Evolutionary conservation across 2,329 filamentous ascomycete genomes (phyloP), one percentile per base, ranked within the genome.

Genomic region (Salinomyces thailandicus): DNA sequence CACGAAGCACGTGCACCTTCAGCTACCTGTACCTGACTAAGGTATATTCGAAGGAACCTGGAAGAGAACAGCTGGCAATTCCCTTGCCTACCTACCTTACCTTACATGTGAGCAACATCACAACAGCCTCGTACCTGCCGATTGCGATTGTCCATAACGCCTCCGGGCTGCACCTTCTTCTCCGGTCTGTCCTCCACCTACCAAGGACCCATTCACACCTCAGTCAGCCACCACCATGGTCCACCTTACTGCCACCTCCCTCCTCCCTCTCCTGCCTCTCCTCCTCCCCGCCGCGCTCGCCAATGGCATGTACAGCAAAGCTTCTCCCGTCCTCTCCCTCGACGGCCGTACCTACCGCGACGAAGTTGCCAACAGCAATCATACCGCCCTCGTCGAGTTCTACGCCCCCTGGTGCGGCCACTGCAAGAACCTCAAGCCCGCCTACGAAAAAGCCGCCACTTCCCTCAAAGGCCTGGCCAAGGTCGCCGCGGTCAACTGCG

Each of bases 351-450:
- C 72, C 53, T 96, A 93, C 61, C 78, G 89, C 56, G 74, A 72
- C 44, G 66, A 94, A 47, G 86, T 98, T 60, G 77, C 81, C 31
- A 79, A 84, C 56, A 94, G 86, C 18, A 95, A 95, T 58, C 72
- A 96, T 62, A 93, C 86, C 13, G 42, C 40, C 41, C 53, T 59
- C 32, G 46, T 58, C 49, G 59, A 59, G 64, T 96, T 96, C 72
- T 96, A 94, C 56, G 89, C 89, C 6, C 89, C 89, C 16, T 96
- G 89, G 89, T 46, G 44, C 34, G 42, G 34, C 28, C 91, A 96
- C 65, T 98, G 91, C 68, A 75, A 94, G 64, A 95, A 82, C 64
- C 80, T 98, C 54, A 87, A 95, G 65, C 89, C 87, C 3, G 84
- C 85, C 30, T 98, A 91, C 64, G 89, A 96, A 62, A 94, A 94